Percentiles rank a stretch among this genome's conserved stretches.
Evolutionary conservation across 2,329 filamentous ascomycete species (phyloP).

Genomic region (Aspergillus eucalypticola): DNA sequence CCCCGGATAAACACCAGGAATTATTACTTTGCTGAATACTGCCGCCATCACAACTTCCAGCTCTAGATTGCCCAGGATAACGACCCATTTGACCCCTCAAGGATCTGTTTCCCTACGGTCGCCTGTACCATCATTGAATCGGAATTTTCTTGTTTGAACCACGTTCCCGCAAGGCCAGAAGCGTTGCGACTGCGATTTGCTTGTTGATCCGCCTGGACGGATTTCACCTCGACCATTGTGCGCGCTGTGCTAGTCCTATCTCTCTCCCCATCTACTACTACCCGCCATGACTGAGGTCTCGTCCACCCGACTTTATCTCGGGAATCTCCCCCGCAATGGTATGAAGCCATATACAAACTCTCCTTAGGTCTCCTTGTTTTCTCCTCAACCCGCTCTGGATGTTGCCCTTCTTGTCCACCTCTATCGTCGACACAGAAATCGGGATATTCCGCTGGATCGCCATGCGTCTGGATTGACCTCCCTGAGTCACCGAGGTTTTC

Average conservation of each 20-base stretch:
- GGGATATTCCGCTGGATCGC: conserved; percentile 20
- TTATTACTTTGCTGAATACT: not conserved
- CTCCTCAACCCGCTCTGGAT: conserved; percentile 23
- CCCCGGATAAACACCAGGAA: conserved; percentile 13
- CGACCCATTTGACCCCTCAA: conserved; percentile 6
- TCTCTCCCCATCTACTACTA: conserved; percentile 14
- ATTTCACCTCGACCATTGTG: conserved; percentile 8
- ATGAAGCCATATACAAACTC: conserved; percentile 50
- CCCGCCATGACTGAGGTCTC: conserved; percentile 78
- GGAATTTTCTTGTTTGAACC: conserved; percentile 6
- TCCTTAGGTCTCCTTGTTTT: conserved; percentile 22
- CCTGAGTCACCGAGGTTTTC: conserved; percentile 10
- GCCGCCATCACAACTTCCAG: not conserved
- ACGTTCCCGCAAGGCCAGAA: not conserved
- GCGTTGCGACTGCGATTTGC: conserved; percentile 1
- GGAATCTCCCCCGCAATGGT: conserved; percentile 96
- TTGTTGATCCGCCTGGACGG: conserved; percentile 1
- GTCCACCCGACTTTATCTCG: conserved; percentile 91
- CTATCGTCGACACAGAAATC: conserved; percentile 10
- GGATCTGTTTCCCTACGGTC: not conserved
- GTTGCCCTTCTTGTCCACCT: conserved; percentile 13
- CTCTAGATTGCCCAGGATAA: conserved; percentile 5
- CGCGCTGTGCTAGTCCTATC: not conserved
- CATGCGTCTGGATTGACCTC: conserved; percentile 15
- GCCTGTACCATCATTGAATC: not conserved